Base-by-base conservation (phyloP, 2,329 filamentous ascomycete genomes). In the Grosmannia clavigera region DNA sequence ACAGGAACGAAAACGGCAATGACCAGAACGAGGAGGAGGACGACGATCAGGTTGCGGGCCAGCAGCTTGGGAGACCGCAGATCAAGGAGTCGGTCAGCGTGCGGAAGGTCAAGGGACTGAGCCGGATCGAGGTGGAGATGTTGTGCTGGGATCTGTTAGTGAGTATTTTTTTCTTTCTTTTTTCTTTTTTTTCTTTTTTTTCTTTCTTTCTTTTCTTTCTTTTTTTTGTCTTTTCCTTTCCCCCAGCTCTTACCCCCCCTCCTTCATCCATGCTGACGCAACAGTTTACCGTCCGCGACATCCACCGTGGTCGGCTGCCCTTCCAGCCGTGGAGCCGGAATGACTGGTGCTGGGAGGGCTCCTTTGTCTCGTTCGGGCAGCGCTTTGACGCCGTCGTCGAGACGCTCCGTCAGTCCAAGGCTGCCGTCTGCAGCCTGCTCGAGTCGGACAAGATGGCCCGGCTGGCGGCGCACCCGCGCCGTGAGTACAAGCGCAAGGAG, bases 401-500 rank as follows among this genome's bases (percentile, higher is more conserved):
- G 9, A 63, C 63, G 25, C 55, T 65, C 12, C 61, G 62, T 11
- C 51, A 54, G 19, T 63, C 61, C 51, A 66, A 66, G 58, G 65
- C 65, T 3, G 60, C 61, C 38, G 65, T 66, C 6, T 61, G 61
- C 57, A 63, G 64, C 40, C 58, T 66, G 52, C 60, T 66, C 4
- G 63, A 63, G 58, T 63, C 63, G 2, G 54, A 59, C 56, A 64
- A 65, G 46, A 55, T 59, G 57, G 60, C 60, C 16, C 64, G 65
- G 19, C 61, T 66, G 38, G 63, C 57, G 2, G 59, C 63, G 0
- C 64, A 65, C 43, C 65, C 65, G 40, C 54, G 35, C 7, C 61
- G 62, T 56, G 65, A 66, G 60, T 60, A 60, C 52, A 61, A 62
- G 51, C 63, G 65, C 51, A 66, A 66, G 57, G 60, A 62, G 33